Conservation (phyloP, 495 filamentous ascomycete species). For the Beverwykella pulmonaria region DNA sequence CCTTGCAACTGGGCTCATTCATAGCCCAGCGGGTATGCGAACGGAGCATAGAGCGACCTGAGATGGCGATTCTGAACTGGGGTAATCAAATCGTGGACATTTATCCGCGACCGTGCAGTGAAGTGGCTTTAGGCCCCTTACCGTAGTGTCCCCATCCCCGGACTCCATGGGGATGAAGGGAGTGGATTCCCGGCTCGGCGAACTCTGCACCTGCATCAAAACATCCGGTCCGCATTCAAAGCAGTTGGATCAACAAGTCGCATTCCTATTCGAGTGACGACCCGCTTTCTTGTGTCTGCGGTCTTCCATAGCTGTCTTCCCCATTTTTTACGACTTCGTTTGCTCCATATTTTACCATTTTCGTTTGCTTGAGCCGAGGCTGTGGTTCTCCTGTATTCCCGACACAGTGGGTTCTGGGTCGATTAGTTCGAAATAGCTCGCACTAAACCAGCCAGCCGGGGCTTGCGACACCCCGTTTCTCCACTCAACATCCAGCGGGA, state of each 20-base stretch:
- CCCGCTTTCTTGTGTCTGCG: not conserved
- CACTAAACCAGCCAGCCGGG: not conserved
- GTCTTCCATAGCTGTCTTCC: not conserved
- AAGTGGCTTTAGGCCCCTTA: too few relatives aligned
- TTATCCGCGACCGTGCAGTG: too few relatives aligned
- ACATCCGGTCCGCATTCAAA: not conserved
- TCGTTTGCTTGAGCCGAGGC: not conserved
- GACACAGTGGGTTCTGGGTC: not conserved
- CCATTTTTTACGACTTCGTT: too few relatives aligned
- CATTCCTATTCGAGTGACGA: not conserved
- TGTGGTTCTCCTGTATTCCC: not conserved
- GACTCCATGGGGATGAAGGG: not conserved
- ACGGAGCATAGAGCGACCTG: too few relatives aligned
- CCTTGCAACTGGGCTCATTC: too few relatives aligned
- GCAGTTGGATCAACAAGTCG: not conserved
- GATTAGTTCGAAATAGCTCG: not conserved
- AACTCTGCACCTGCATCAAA: not conserved
- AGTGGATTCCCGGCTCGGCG: not conserved
- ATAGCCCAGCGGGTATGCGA: too few relatives aligned
- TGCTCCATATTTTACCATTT: not conserved
- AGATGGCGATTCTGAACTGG: too few relatives aligned
- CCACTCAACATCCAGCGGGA: not conserved
- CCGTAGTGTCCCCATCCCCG: not conserved
- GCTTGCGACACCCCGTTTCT: not conserved
- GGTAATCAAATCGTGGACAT: too few relatives aligned